Evolutionary conservation across 164 flowering plant species (phyloP), one percentile per base, ranked within the genome.

Genomic region (Stephania yunnanensis): DNA sequence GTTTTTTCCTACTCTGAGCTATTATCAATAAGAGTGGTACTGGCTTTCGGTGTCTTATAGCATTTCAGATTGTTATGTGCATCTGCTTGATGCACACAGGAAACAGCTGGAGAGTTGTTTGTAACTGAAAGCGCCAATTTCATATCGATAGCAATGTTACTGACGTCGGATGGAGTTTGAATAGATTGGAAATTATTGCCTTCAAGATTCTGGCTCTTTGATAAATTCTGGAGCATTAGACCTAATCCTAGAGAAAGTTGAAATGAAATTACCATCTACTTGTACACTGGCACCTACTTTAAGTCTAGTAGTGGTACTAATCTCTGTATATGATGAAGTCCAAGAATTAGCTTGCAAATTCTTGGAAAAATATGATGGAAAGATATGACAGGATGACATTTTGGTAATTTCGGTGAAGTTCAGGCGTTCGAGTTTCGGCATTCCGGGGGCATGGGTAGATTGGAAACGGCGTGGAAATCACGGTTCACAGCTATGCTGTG

Each of bases 1-100:
- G 70, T 20, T 68, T 76, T 72, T 72, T 77, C 82, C 15, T 11
- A 9, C 75, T 11, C 81, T 44, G 76, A 52, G 64, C 64, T 3
- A 58, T 58, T n/a, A 5, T 58, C 20, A 1, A 61, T 25, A n/a
- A 8, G 66, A 20, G 29, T 29, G 4, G 66, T 25, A 8, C 19
- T 6, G 20, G 9, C 70, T 69, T 76, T 17, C 22, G 20, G 20
- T 19, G 46, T 65, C 46, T 13, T 63, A 25, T 53, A 10, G 30
- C 44, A 50, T 53, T 19, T 52, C 70, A 63, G 45, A 68, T 64
- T 46, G 13, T 46, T 74, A 6, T 42, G 48, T 8, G 8, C n/a
- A 10, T 55, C 52, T 42, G 76, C 13, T 70, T 70, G 75, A 64
- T n/a, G 44, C 71, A 25, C 80, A 55, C 44, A 22, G 65, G 78